Evolutionary conservation across 2,329 filamentous ascomycete genomes (phyloP), one percentile per base, ranked within the genome.

Genomic region (Xylariomycetidae sp.): DNA sequence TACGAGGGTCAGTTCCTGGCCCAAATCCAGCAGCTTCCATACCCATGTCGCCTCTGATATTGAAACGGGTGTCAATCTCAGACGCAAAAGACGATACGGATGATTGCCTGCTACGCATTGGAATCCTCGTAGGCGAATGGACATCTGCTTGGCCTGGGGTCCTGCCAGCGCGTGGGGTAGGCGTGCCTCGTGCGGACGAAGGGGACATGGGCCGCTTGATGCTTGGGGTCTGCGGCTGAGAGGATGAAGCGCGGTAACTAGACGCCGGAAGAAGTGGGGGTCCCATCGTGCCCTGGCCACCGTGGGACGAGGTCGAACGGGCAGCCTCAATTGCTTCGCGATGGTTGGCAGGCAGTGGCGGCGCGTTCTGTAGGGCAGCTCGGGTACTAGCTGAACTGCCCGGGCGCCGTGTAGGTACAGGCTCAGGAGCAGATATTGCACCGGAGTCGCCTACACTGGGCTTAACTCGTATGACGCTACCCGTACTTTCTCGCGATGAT

Each of bases 81-180:
- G 92, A 97, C 5, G 81, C 88, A 56, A 98, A 98, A 0, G 92
- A 97, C 1, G 92, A 95, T 6, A 97, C 78, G 0, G 92, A 98
- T 3, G 88, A 94, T 45, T 85, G 80, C 27, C 84, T 77, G 45
- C 69, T 72, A 50, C 58, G 49, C 40, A 55, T 51, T 7, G 56
- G 57, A 30, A 62, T 45, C 39, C 62, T 63, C 3, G 66, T 62
- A 2, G 72, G 66, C 4, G 73, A 73, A 10, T 77, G 63, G 31
- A 69, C 40, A 38, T 73, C 68, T 3, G 56, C 56, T 16, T 59
- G 59, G 15, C 66, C 73, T 19, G 70, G 70, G 31, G 66, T 60
- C 30, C 71, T 67, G 34, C 54, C 55, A 28, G 64, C 61, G 23
- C 69, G 69, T 32, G 80, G 77, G 11, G 84, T 83, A 1, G 64